phyloP scores from a whole-genome alignment of 139 green algal species.

The Coccomyxa sp. region DNA sequence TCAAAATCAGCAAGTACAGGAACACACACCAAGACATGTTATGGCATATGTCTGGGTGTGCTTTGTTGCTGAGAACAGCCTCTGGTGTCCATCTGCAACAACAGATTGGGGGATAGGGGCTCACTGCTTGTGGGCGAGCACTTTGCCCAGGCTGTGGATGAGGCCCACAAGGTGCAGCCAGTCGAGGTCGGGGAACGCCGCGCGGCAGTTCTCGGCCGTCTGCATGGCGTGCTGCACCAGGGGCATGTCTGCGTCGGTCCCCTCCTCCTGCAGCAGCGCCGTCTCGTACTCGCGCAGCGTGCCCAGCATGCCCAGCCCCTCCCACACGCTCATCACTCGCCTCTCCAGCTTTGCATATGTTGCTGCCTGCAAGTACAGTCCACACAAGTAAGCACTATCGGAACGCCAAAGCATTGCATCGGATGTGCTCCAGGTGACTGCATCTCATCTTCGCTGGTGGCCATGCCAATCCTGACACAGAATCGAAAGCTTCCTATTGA shows the following conservation, averaged over 20 bases:
- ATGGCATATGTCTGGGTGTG: too few species aligned
- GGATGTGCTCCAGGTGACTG: too few species aligned
- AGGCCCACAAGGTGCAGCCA: slow-evolving; percentile 82
- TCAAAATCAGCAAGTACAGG: too few species aligned
- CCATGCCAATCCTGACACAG: too few species aligned
- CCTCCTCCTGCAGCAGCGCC: slow-evolving; percentile 34
- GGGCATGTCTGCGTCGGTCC: slow-evolving; percentile 51
- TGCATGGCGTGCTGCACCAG: slow-evolving; percentile 75
- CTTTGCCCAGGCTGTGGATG: slow-evolving; percentile 77
- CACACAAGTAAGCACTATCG: too few species aligned
- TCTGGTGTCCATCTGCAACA: too few species aligned
- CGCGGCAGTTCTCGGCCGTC: slow-evolving; percentile 52
- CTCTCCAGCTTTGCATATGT: slow-evolving; percentile 39
- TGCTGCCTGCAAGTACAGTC: slow-evolving; percentile 21
- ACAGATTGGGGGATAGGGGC: too few species aligned
- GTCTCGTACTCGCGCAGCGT: slow-evolving; percentile 71
- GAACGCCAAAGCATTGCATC: too few species aligned
- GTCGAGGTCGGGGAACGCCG: slow-evolving; percentile 65
- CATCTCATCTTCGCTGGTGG: too few species aligned
- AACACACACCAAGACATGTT: too few species aligned
- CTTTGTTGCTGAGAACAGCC: too few species aligned
- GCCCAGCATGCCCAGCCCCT: slow-evolving; percentile 67
- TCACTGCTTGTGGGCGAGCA: slow-evolving; percentile 70
- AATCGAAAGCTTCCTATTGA: too few species aligned
- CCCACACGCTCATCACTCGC: slow-evolving; percentile 62